Base-by-base conservation (phyloP, 1,284 basidiomycete species). In the Leucoagaricus sp. region DNA sequence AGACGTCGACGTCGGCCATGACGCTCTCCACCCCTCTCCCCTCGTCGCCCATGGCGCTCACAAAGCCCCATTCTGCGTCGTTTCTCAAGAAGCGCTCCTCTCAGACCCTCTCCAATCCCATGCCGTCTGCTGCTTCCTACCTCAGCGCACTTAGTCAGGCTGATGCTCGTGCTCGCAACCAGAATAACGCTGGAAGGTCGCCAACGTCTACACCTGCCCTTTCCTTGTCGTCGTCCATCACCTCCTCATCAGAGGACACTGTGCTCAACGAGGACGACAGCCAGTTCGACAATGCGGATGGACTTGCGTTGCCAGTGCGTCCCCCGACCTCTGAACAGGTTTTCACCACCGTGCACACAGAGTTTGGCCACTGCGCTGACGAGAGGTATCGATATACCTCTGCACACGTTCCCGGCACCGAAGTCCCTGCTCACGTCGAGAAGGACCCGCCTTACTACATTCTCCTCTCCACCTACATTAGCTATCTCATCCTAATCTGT, bases 361-460 rank as follows among this genome's bases (percentile, higher is more conserved):
- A 95, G 73, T 95, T 94, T 65, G 93, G 93, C 9, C 90, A 91
- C 69, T 94, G 91, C 65, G 81, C 81, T 12, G 86, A 93, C 65
- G 82, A 89, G 57, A 72, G 72, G 40, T 93, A 85, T 67, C 79
- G 93, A 17, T 82, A 85, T 64, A 81, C 77, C 13, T 90, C 89
- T 0, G 75, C 83, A 61, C 86, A 93, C 67, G 73, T 76, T 21
- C 69, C 72, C 2, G 83, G 81, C 17, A 73, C 74, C 9, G 73
- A 78, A 7, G 69, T 86, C 55, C 71, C 80, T 47, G 72, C 75
- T 29, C 80, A 84, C 59, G 77, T 81, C 29, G 85, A 89, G 59
- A 82, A 87, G 63, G 90, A 93, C 65, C 94, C 94, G 3, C 92
- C 93, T 1, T 96, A 96, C 72, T 93, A 93, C 69, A 88, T 96